Evolutionary conservation across 768 basidiomycete species (phyloP), one percentile per base, ranked within the genome.

Genomic region (Kwoniella sp.): DNA sequence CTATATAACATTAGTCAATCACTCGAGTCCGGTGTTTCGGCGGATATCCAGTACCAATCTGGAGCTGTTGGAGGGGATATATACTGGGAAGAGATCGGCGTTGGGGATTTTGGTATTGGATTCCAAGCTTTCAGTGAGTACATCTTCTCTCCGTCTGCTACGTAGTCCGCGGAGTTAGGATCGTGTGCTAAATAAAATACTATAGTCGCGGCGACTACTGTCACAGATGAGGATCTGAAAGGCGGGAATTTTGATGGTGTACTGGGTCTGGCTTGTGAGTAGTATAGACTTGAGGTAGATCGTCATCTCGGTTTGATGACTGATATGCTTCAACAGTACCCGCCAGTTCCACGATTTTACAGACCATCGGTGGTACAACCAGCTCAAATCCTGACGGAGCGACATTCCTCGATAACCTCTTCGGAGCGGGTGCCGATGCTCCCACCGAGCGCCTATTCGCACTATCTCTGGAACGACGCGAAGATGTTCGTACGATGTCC

Each of bases 381-480:
- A 59, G 65, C 6, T 73, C 71, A 5, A 58, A 72, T 55, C 77
- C 78, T 21, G 78, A 79, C 59, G 78, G 78, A 15, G 78, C 78
- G 15, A 77, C 75, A 0, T 78, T 79, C 58, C 72, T 79, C 17
- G 78, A 79, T 44, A 79, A 79, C 58, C 53, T 79, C 13, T 79
- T 79, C 58, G 77, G 76, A 17, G 58, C 68, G 2, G 78, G 78
- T 5, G 13, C 55, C 2, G 69, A 60, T 9, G 78, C 78, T 5
- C 78, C 78, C 0, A 56, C 71, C 1, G 63, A 77, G 33, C 65
- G 77, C 13, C 68, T 78, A 19, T 77, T 79, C 60, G 64, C 73
- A 7, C 66, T 79, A 19, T 57, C 70, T 19, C 67, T 79, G 13
- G 78, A 67, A 22, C 67, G 78, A n/a, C 65, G 70, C 17, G 78